Evolutionary conservation across 768 basidiomycete species (phyloP).

Genomic region (Lactifluus pinguis): DNA sequence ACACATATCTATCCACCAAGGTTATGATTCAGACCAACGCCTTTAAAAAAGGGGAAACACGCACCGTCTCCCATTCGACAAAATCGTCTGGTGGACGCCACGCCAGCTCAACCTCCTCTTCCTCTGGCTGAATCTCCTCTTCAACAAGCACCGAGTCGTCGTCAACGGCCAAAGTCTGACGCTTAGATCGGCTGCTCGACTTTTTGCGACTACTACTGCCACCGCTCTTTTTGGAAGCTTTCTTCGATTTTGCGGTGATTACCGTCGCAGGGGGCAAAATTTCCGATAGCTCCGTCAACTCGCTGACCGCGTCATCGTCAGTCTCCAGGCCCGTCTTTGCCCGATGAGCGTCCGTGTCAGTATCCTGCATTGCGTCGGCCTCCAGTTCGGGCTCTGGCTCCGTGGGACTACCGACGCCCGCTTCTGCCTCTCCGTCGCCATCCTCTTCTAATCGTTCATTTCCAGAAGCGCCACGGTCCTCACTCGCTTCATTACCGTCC

Average conservation of each 20-base stretch:
- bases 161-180: constrained; percentile 4
- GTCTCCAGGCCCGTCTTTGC: constrained; percentile 49
- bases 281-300: constrained; percentile 66
- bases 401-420: background rate
- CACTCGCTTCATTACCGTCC: constrained; percentile 18
- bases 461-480: constrained; percentile 13
- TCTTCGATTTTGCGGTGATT: constrained; percentile 13
- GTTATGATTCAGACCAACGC: background rate
- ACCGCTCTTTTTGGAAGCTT: constrained; percentile 5
- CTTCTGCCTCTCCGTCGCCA: constrained; percentile 17
- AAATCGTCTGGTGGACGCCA: constrained; percentile 41
- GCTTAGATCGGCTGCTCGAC: constrained; percentile 6
- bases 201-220: constrained; percentile 5
- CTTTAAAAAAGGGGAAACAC: background rate
- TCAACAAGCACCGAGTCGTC: constrained; percentile 16
- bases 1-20: constrained; percentile 56
- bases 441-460: constrained; percentile 20
- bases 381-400: constrained; percentile 2
- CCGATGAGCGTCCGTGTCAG: constrained; percentile 9
- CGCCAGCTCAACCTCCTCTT: constrained; percentile 22
- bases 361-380: constrained; percentile 20
- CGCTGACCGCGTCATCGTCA: constrained; percentile 57
- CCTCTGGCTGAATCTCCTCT: constrained; percentile 13
- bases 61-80: constrained; percentile 87
- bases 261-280: constrained; percentile 26